A percentile compares a stretch with the other conserved stretches of the same genome.
Evolutionary conservation across 1,284 basidiomycete genomes (phyloP).

Genomic region (Ustilago cynodontis): DNA sequence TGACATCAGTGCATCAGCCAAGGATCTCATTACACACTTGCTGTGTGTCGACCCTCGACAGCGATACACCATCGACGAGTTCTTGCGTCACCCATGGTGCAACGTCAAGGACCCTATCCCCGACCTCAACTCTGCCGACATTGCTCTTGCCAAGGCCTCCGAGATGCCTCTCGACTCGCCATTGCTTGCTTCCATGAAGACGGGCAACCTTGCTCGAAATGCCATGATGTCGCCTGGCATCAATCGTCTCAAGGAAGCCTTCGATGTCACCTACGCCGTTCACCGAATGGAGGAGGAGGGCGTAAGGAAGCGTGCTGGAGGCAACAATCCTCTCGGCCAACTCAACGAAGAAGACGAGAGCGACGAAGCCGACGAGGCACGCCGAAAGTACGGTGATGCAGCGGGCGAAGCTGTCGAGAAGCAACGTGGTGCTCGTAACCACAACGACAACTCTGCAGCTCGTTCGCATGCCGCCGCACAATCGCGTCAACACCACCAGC

Average conservation of each 20-base stretch:
- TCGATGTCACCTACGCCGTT: constrained; percentile 98
- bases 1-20: constrained; percentile 88
- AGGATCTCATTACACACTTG: constrained; percentile 93
- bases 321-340: constrained; percentile 75
- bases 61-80: constrained; percentile 97
- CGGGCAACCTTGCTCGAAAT: constrained; percentile 71
- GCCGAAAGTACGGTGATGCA: constrained; percentile 67
- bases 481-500: constrained; percentile 49
- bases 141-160: constrained; percentile 61
- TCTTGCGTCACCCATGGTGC: constrained; percentile 96
- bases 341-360: constrained; percentile 89
- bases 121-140: constrained; percentile 65
- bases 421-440: constrained; percentile 51
- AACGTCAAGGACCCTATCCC: constrained; percentile 72
- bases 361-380: constrained; percentile 67
- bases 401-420: constrained; percentile 66
- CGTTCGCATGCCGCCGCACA: constrained; percentile 17
- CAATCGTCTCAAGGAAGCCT: constrained; percentile 87
- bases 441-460: constrained; percentile 46
- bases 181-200: constrained; percentile 81
- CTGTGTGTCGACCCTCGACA: constrained; percentile 95
- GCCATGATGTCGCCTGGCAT: constrained; percentile 88
- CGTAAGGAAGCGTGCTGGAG: constrained; percentile 75
- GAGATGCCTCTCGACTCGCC: constrained; percentile 87
- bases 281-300: constrained; percentile 99